phyloP scores from a whole-genome alignment of 805 yeast genomes.

The Pichia occidentalis region DNA sequence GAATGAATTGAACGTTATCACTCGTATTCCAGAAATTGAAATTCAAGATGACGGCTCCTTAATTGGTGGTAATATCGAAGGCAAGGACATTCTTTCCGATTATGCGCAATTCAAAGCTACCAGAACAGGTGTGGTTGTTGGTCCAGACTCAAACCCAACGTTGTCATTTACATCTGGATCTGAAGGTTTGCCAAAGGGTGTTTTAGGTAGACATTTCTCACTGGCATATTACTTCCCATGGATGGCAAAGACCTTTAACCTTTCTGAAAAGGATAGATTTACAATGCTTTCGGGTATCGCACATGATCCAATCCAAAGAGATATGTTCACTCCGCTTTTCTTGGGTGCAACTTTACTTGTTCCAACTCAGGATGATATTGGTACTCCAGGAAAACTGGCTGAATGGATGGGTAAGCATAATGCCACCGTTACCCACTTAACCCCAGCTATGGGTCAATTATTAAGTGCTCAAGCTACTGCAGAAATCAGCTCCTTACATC shows the following conservation, averaged over 20 bases:
- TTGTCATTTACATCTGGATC: constrained; percentile 95
- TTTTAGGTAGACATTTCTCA: constrained; percentile 94
- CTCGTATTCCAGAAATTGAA: constrained; percentile 72
- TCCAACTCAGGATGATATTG: constrained; percentile 96
- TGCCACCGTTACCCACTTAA: constrained; percentile 94
- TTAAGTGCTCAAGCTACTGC: constrained; percentile 92
- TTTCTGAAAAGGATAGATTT: constrained; percentile 75
- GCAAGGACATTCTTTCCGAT: constrained; percentile 43
- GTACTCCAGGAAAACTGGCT: constrained; percentile 96
- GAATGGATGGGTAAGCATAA: constrained; percentile 92
- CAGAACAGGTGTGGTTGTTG: constrained; percentile 85
- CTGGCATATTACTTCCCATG: constrained; percentile 97
- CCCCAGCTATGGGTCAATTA: constrained; percentile 99
- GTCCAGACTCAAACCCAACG: constrained; percentile 97
- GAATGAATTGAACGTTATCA: constrained; percentile 62
- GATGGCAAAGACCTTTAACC: constrained; percentile 86
- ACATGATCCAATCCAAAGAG: constrained; percentile 98
- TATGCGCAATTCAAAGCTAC: constrained; percentile 41
- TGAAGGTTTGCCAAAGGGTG: constrained; percentile 99
- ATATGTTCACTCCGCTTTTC: constrained; percentile 96
- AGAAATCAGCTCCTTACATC: constrained; percentile 78
- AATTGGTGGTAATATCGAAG: constrained; percentile 46
- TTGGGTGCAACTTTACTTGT: constrained; percentile 89
- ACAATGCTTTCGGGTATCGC: constrained; percentile 99
- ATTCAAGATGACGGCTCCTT: constrained; percentile 70